Evolutionary conservation across 2,329 filamentous ascomycete genomes (phyloP), one percentile per base, ranked within the genome.

Genomic region (Alternaria postmessia): DNA sequence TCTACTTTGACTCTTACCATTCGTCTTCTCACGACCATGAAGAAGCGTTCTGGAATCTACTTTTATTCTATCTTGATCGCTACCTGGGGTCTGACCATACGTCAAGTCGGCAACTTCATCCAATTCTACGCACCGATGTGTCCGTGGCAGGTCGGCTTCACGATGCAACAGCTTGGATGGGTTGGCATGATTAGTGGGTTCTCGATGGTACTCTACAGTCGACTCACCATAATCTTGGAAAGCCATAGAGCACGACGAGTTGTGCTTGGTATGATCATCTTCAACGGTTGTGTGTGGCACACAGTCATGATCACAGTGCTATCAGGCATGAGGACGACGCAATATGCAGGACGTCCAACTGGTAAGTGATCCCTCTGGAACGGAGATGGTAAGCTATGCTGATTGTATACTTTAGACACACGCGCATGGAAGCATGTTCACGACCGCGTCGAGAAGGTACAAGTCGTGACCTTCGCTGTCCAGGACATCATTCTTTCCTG

Each of bases 181-280:
- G 83, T 83, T 69, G 68, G 75, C 3, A 87, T 88, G 84, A 84
- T 88, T 0, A 86, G 85, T 0, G 87, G 86, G 0, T 85, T 87
- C 66, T 81, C 82, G 1, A 61, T 88, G 14, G 86, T 89, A 1
- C 75, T 89, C 1, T 89, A 86, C 74, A 88, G 85, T 2, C 80
- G 87, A 6, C 78, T 89, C 0, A 85, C 88, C 65, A 77, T 89
- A 1, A 80, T 89, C 11, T 68, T 87, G 8, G 80, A 80, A 5
- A 82, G 85, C 48, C 74, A 79, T 7, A 28, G n/a, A 7, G 73
- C 81, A 3, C 76, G 88, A 1, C 79, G 77, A 3, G 70, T 78
- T 2, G 81, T 86, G 3, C 75, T 87, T 1, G 76, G 66, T 30
- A 85, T 88, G 81, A 88, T 89, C 59, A 77, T 86, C 28, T 64